phyloP scores from a whole-genome alignment of 371 early-diverging fungal genomes.

The Lichtheimia corymbifera region DNA sequence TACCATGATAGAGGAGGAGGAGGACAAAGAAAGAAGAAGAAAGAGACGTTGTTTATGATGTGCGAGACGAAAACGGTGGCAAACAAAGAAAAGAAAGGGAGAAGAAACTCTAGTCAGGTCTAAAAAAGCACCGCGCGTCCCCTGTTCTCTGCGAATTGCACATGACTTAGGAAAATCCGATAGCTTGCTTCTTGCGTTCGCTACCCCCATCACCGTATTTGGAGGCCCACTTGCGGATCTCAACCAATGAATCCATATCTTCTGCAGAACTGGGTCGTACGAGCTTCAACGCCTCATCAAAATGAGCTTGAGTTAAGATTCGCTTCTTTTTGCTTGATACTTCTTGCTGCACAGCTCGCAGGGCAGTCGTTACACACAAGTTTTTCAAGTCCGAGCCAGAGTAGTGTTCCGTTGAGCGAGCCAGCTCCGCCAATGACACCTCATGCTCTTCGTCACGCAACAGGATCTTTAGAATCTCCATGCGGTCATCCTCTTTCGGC shows the following conservation, averaged over 20 bases:
- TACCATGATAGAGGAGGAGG: slow-evolving; percentile 8
- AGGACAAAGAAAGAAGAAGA: neutral
- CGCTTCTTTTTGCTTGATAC: slow-evolving; percentile 19
- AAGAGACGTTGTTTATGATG: neutral
- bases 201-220: slow-evolving; percentile 80
- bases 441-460: slow-evolving; percentile 74
- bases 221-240: slow-evolving; percentile 88
- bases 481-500: slow-evolving; percentile 83
- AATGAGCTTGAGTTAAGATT: slow-evolving; percentile 58
- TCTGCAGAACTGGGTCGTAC: slow-evolving; percentile 86
- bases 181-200: slow-evolving; percentile 25
- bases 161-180: slow-evolving; percentile 42
- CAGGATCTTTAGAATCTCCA: slow-evolving; percentile 79
- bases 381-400: slow-evolving; percentile 99
- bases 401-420: slow-evolving; percentile 72
- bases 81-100: slow-evolving; percentile 16
- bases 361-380: slow-evolving; percentile 92
- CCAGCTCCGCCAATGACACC: slow-evolving; percentile 60
- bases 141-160: slow-evolving; percentile 20
- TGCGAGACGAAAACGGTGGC: neutral
- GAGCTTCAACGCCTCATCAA: slow-evolving; percentile 79
- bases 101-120: slow-evolving; percentile 8
- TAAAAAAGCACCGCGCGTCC: slow-evolving; percentile 6
- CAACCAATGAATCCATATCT: slow-evolving; percentile 81
- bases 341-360: slow-evolving; percentile 69